phyloP scores from a whole-genome alignment of 768 basidiomycete species.

The Tulasnella sp. region DNA sequence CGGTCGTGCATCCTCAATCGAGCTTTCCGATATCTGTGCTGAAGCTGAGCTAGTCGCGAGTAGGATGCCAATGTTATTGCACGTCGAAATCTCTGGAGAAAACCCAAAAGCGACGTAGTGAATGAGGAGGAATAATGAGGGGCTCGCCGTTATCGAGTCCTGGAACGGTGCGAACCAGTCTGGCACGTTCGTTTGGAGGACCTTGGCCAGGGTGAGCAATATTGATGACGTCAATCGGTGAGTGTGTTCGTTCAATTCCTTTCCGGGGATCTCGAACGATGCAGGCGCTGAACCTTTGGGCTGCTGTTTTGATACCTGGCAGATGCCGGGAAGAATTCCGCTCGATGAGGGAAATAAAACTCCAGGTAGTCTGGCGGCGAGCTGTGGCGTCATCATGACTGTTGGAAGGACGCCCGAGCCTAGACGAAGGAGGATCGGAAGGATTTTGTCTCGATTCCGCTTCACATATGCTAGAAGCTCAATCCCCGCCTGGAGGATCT shows the following conservation, averaged over 20 bases:
- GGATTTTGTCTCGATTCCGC: constrained; percentile 28
- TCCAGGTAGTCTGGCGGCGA: constrained; percentile 29
- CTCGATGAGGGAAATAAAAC: constrained; percentile 31
- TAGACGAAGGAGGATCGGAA: constrained; percentile 28
- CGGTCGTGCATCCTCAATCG: constrained; percentile 19
- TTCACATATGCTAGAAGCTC: constrained; percentile 31
- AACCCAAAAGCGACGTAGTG: constrained; percentile 41
- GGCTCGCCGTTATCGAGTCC: constrained; percentile 27
- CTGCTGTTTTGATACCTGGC: constrained; percentile 13
- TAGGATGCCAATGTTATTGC: constrained; percentile 43
- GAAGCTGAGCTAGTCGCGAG: constrained; percentile 26
- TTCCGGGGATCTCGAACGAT: too few species aligned
- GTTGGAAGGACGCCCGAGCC: constrained; percentile 34
- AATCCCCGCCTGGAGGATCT: constrained; percentile 29
- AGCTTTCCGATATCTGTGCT: constrained; percentile 17
- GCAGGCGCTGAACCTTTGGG: not conserved
- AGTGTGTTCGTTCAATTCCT: constrained; percentile 4
- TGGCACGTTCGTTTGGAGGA: constrained; percentile 32
- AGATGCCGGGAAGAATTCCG: constrained; percentile 22
- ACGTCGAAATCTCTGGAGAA: constrained; percentile 36
- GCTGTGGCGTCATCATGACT: constrained; percentile 26
- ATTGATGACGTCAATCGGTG: constrained; percentile 27
- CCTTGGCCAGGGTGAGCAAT: constrained; percentile 38
- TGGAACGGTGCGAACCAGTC: constrained; percentile 23
- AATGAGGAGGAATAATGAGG: constrained; percentile 35